Percentiles rank a stretch among this genome's conserved stretches.
These are phyloP conservation scores for Eimeria praecox DNA, from an alignment of 169 alveolate genomes.

Conservation along the genomic window DNA sequence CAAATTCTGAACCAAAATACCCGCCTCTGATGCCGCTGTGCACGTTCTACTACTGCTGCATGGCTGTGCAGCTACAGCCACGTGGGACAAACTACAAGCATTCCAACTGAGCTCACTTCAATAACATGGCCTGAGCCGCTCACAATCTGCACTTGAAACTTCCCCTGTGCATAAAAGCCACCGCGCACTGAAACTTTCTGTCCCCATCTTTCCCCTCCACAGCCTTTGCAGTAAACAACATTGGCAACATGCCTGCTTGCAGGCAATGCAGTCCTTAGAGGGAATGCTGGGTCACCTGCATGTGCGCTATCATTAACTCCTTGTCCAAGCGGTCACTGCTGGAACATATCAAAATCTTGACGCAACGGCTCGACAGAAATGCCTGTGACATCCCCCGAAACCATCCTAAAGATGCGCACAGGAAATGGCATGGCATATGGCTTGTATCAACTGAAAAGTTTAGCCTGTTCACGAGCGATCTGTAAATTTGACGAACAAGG, in stretches of 20 bases:
- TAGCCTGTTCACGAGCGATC: background rate
- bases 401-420: conserved; percentile 87
- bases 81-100: background rate
- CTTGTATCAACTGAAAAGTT: background rate
- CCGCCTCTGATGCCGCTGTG: background rate
- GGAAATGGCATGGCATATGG: background rate
- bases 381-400: conserved; percentile 91
- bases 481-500: background rate
- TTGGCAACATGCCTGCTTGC: background rate
- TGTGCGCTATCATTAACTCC: conserved; percentile 93
- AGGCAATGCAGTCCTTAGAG: background rate
- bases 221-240: background rate
- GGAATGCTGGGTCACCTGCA: conserved; percentile 82
- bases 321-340: conserved; percentile 94
- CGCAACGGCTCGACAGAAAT: conserved; percentile 88
- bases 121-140: conserved; percentile 92
- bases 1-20: background rate
- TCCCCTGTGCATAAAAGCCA: conserved; percentile 87
- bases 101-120: conserved; percentile 82
- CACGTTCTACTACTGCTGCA: background rate
- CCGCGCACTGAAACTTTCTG: background rate
- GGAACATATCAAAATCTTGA: conserved; percentile 90
- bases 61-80: background rate
- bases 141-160: conserved; percentile 90
- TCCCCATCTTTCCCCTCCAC: background rate